A percentile compares a stretch with the other conserved stretches of the same genome.
These are phyloP conservation scores for Kondoa malvinella DNA, from an alignment of 768 basidiomycete genomes.

Conservation along the genomic window DNA sequence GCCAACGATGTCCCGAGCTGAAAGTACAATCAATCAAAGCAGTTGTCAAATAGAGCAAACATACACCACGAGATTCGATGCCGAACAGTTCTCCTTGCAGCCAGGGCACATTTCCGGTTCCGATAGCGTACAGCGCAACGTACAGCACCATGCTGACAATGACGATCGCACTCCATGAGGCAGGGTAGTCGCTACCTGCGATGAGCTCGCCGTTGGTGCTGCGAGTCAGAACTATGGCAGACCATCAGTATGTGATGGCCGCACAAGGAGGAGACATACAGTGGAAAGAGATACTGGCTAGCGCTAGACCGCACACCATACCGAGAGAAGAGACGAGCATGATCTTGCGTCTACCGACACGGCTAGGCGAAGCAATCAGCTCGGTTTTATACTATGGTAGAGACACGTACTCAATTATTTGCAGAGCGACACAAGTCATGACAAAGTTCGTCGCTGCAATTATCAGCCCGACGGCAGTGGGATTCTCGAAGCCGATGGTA, in stretches of 20 bases:
- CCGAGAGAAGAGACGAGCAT: slow-evolving; percentile 56
- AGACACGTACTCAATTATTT: not conserved
- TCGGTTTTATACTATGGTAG: not conserved
- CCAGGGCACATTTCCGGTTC: slow-evolving; percentile 43
- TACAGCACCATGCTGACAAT: slow-evolving; percentile 67
- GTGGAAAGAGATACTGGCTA: slow-evolving; percentile 30
- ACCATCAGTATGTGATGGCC: not conserved
- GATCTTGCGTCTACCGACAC: slow-evolving; percentile 50
- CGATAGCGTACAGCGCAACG: slow-evolving; percentile 55
- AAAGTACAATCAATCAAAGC: slow-evolving; percentile 28
- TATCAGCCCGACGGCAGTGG: slow-evolving; percentile 47
- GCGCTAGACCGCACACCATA: slow-evolving; percentile 49
- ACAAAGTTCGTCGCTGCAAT: not conserved
- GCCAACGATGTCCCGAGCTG: not conserved
- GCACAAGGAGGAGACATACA: not conserved
- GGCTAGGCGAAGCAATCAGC: slow-evolving; percentile 39
- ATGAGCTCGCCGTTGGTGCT: slow-evolving; percentile 47
- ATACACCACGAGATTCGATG: slow-evolving; percentile 38
- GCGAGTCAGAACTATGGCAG: slow-evolving; percentile 37
- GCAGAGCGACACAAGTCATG: not conserved
- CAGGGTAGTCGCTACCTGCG: slow-evolving; percentile 44
- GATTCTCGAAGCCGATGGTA: slow-evolving; percentile 62
- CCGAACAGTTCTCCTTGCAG: slow-evolving; percentile 71
- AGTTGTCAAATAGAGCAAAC: slow-evolving; percentile 30
- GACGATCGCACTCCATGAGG: slow-evolving; percentile 49